These are phyloP conservation scores for Chimonanthus salicifolius DNA, from an alignment of 164 flowering plant genomes.

Conservation along the genomic window DNA sequence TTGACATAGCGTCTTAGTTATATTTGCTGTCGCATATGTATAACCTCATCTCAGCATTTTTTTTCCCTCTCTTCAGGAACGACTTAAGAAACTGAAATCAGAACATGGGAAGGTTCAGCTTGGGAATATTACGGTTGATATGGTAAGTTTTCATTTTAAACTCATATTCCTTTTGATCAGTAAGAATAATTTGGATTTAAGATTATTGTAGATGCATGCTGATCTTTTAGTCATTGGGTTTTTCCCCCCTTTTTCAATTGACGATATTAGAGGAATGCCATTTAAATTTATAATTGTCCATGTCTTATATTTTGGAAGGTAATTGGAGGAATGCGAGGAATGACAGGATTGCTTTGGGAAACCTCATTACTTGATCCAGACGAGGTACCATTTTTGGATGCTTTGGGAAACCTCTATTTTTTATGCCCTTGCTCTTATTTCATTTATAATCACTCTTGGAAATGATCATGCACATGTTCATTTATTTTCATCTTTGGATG, in stretches of 20 bases:
- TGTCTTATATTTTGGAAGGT: slow-evolving; percentile 17
- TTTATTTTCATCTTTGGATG: slow-evolving; percentile 1
- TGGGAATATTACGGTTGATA: slow-evolving; percentile 89
- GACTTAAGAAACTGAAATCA: slow-evolving; percentile 80
- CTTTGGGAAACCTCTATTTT: background rate
- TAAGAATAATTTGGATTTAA: background rate
- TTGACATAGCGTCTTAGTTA: background rate
- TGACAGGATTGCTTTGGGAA: slow-evolving; percentile 93
- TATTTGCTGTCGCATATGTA: background rate
- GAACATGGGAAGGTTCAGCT: slow-evolving; percentile 88
- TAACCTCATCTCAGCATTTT: background rate
- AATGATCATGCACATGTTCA: background rate
- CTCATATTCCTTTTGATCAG: background rate
- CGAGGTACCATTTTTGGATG: slow-evolving; percentile 17
- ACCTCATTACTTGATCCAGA: slow-evolving; percentile 94
- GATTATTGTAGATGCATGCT: background rate
- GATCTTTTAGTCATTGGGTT: background rate
- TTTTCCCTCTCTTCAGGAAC: slow-evolving; percentile 49
- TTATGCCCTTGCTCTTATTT: background rate
- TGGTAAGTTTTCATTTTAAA: slow-evolving; percentile 41
- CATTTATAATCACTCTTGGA: background rate
- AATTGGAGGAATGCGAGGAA: slow-evolving; percentile 99
- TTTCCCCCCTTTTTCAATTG: background rate
- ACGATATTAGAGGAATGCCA: background rate
- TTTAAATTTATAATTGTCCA: background rate